Base-by-base conservation (phyloP, 2,329 filamentous ascomycete genomes). In the Xylaria sp. region DNA sequence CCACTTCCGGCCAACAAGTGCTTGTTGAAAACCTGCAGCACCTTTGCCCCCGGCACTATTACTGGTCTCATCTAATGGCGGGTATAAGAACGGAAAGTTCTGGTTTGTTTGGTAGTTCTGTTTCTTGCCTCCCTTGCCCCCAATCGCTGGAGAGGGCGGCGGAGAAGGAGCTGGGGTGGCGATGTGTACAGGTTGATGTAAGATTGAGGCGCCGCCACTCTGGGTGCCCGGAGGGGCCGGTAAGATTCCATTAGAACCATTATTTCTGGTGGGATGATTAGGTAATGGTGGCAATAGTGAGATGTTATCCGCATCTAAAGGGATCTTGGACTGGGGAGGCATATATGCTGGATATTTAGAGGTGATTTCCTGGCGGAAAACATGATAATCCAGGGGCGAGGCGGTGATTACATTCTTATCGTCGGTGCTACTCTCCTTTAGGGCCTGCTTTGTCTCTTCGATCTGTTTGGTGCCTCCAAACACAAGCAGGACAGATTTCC, bases 101-200 rank as follows among this genome's bases (percentile, higher is more conserved):
- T 99, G 96, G 77, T 99, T 99, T 0, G 96, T 99, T 80, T 99
- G 96, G 76, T 99, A 99, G 75, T 98, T 99, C 77, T 99, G 96
- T 79, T 99, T 99, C 85, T 99, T 99, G 0, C 92, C 94, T 62
- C 92, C 93, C 80, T 98, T 99, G 0, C 94, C 94, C 32, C 94
- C 94, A 41, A 91, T 91, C 10, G 85, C 87, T 0, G 96, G 96
- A 1, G 95, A 98, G 0, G 96, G 96, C 0, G 96, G 96, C 28
- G 96, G 96, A 0, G 96, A 99, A 1, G 96, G 96, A 0, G 94
- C 95, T 0, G 96, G 96, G 0, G 96, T 99, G n/a, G 96, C 96
- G 75, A 99, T 99, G 80, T 99, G 96, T 6, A 99, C 95, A 6
- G 96, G 94, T 77, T 98, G 95, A 78, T 98, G 90, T 32, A 99